Conservation (phyloP, 768 basidiomycete species). For the Tricholoma matsutake region DNA sequence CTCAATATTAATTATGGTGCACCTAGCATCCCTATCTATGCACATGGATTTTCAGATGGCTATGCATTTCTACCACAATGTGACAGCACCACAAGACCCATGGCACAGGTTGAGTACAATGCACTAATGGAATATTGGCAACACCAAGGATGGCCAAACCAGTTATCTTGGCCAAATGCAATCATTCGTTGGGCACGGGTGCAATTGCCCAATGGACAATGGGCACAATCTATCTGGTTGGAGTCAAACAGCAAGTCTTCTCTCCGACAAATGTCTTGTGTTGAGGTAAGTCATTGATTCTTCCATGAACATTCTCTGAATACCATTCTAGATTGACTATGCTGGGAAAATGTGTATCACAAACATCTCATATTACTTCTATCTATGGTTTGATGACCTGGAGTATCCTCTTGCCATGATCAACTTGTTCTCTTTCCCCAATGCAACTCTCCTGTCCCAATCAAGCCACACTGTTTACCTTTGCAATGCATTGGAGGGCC, state of each 20-base stretch:
- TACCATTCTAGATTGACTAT: not conserved
- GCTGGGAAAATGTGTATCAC: not conserved
- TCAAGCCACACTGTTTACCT: not conserved
- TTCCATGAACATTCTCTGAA: not conserved
- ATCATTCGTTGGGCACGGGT: constrained; percentile 19
- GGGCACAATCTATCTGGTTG: too few species aligned
- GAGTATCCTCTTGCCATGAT: not conserved
- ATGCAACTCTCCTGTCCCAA: not conserved
- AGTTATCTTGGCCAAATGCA: not conserved
- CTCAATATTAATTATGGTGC: too few species aligned
- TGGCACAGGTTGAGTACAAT: not conserved
- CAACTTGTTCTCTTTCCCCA: not conserved
- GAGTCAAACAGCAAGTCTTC: not conserved
- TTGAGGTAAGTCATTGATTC: not conserved
- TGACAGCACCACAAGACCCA: too few species aligned
- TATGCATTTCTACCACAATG: too few species aligned
- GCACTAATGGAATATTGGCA: constrained; percentile 2
- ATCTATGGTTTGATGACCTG: not conserved
- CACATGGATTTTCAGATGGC: not conserved
- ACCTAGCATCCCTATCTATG: not conserved
- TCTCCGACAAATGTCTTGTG: not conserved
- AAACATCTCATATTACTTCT: not conserved
- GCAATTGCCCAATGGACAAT: constrained; percentile 13
- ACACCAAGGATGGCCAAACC: constrained; percentile 1
- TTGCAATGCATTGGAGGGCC: not conserved